phyloP scores from a whole-genome alignment of 345 rosid species.

The Litchi chinensis region DNA sequence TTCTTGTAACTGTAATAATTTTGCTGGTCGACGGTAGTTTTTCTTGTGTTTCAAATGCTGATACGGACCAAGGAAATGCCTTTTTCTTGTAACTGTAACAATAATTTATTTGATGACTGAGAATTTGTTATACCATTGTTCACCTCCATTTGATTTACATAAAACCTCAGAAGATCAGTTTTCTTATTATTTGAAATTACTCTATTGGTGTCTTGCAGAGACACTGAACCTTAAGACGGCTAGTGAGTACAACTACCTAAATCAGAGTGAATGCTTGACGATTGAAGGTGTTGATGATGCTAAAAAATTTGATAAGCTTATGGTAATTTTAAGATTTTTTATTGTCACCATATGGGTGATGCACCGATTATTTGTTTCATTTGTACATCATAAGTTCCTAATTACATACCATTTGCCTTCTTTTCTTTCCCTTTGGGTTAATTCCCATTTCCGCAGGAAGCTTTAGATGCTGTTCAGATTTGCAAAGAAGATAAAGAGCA shows the following conservation, averaged over 20 bases:
- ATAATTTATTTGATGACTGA: not conserved
- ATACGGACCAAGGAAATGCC: not conserved
- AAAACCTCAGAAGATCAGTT: not conserved
- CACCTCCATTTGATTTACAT: not conserved
- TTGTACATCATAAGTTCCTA: constrained; percentile 4
- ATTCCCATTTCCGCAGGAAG: constrained; percentile 56
- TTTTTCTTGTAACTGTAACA: too few relatives aligned
- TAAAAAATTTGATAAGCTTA: constrained; percentile 59
- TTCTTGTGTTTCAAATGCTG: not conserved
- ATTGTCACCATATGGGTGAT: constrained; percentile 6
- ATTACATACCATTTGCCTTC: not conserved
- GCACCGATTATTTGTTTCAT: constrained; percentile 15
- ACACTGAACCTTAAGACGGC: constrained; percentile 77
- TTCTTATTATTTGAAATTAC: not conserved
- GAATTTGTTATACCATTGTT: not conserved
- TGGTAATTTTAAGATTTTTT: constrained; percentile 49
- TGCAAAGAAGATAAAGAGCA: constrained; percentile 74
- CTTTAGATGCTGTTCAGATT: constrained; percentile 71
- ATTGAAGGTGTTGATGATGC: constrained; percentile 81
- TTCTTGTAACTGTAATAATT: not conserved
- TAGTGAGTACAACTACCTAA: constrained; percentile 77
- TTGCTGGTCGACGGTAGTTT: not conserved
- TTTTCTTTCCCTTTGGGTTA: constrained; percentile 14
- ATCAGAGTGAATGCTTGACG: constrained; percentile 80
- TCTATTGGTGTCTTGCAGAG: constrained; percentile 51